phyloP scores from a whole-genome alignment of 371 early-diverging fungal species.

The Syncephalastrum contaminatum region DNA sequence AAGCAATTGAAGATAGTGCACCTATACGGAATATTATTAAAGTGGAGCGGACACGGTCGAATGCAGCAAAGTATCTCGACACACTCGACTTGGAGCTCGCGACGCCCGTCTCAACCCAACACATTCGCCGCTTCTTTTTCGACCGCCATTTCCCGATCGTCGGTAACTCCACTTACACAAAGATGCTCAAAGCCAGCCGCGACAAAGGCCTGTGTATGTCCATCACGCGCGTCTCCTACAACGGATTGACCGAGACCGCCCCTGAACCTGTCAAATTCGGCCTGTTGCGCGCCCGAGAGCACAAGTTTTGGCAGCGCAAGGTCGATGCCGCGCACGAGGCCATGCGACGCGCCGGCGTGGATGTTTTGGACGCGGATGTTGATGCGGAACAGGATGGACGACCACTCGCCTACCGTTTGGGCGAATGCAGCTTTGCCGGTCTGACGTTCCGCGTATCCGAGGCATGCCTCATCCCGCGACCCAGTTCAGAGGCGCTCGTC shows the following conservation, averaged over 20 bases:
- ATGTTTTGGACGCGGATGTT: not conserved
- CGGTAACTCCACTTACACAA: conserved; percentile 60
- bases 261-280: conserved; percentile 51
- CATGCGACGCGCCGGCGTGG: conserved; percentile 37
- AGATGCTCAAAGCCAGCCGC: conserved; percentile 52
- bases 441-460: conserved; percentile 58
- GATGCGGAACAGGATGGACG: conserved; percentile 18
- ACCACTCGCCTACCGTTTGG: conserved; percentile 61
- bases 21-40: conserved; percentile 7
- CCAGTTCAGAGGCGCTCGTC: conserved; percentile 69
- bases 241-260: conserved; percentile 44
- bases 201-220: conserved; percentile 67
- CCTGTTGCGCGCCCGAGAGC: conserved; percentile 57
- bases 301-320: conserved; percentile 51
- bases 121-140: conserved; percentile 41
- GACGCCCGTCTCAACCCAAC: conserved; percentile 35
- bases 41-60: conserved; percentile 43
- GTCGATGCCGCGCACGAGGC: conserved; percentile 48
- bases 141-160: conserved; percentile 55
- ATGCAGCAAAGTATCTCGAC: conserved; percentile 43
- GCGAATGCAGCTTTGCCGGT: conserved; percentile 59
- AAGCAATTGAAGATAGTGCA: not conserved
- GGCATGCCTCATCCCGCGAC: conserved; percentile 71
- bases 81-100: conserved; percentile 37
- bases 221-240: conserved; percentile 28